phyloP scores from a whole-genome alignment of 495 filamentous ascomycete genomes.

The Physcia stellaris region DNA sequence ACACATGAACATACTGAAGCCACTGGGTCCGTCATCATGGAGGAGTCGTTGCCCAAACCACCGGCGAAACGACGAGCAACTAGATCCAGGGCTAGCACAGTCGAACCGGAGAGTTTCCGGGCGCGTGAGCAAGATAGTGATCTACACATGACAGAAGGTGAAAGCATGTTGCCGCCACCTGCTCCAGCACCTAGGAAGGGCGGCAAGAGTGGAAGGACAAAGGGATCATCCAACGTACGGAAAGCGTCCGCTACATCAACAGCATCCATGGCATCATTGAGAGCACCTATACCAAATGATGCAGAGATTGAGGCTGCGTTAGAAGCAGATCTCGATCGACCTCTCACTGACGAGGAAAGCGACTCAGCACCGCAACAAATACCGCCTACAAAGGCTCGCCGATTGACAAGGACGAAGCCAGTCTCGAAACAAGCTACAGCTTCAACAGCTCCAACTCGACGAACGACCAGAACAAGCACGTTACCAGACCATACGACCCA shows the following conservation, averaged over 20 bases:
- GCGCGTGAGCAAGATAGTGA: constrained; percentile 17
- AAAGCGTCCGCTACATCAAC: constrained; percentile 41
- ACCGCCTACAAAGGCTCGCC: constrained; percentile 9
- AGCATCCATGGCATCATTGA: constrained; percentile 26
- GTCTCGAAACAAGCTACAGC: constrained; percentile 12
- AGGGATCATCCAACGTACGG: constrained; percentile 29
- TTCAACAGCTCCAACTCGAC: constrained; percentile 13
- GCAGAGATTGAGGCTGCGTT: constrained; percentile 58
- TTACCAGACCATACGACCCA: background rate
- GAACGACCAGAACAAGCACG: constrained; percentile 12
- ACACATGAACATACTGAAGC: constrained; percentile 31
- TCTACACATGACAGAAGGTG: constrained; percentile 10
- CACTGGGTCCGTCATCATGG: constrained; percentile 9
- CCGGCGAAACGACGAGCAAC: constrained; percentile 55
- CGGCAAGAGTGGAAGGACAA: constrained; percentile 28
- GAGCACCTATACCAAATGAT: constrained; percentile 34
- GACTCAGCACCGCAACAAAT: constrained; percentile 2
- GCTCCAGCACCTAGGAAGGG: constrained; percentile 17
- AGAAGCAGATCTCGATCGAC: constrained; percentile 50
- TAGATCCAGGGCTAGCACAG: constrained; percentile 25
- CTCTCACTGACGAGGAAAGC: constrained; percentile 40
- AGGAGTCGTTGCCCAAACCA: constrained; percentile 24
- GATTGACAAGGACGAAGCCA: constrained; percentile 15
- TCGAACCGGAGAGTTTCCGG: constrained; percentile 10
- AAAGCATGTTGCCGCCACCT: constrained; percentile 6